Conservation (phyloP, 768 basidiomycete genomes). For the Chlorophyllum brunneum region DNA sequence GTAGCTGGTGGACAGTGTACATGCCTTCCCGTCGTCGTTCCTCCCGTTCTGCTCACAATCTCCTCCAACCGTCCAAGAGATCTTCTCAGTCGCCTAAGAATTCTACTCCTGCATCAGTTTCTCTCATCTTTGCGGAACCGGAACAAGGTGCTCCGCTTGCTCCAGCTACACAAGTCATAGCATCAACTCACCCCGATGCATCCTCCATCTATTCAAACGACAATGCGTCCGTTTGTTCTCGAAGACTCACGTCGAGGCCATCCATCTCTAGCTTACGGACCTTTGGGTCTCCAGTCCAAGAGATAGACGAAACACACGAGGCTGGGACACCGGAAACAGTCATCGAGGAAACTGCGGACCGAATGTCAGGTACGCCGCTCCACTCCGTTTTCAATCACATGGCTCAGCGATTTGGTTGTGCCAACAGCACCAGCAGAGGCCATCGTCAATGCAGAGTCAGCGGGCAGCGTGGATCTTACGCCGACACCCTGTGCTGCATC, state of each 20-base stretch:
- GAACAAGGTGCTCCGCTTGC: constrained; percentile 10
- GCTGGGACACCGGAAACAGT: background rate
- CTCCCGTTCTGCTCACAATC: background rate
- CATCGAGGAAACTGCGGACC: background rate
- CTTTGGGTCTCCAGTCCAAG: background rate
- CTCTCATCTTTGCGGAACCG: constrained; percentile 7
- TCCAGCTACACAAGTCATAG: constrained; percentile 1
- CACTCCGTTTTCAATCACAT: background rate
- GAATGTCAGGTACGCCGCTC: background rate
- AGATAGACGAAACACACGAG: background rate
- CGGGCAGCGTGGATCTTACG: background rate
- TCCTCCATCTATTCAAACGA: background rate
- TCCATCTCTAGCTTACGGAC: background rate
- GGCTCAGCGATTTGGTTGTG: background rate
- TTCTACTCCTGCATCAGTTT: background rate
- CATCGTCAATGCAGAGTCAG: background rate
- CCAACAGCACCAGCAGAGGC: background rate
- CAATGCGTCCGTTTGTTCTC: background rate
- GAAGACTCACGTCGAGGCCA: background rate
- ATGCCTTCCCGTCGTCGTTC: constrained; percentile 10
- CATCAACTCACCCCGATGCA: constrained; percentile 3
- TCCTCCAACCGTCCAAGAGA: background rate
- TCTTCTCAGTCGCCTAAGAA: background rate
- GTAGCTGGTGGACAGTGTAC: background rate
- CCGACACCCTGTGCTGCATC: background rate